A percentile compares a stretch with the other conserved stretches of the same genome.
Evolutionary conservation across 2,329 filamentous ascomycete species (phyloP).

Genomic region (Intubia oerlemansii): DNA sequence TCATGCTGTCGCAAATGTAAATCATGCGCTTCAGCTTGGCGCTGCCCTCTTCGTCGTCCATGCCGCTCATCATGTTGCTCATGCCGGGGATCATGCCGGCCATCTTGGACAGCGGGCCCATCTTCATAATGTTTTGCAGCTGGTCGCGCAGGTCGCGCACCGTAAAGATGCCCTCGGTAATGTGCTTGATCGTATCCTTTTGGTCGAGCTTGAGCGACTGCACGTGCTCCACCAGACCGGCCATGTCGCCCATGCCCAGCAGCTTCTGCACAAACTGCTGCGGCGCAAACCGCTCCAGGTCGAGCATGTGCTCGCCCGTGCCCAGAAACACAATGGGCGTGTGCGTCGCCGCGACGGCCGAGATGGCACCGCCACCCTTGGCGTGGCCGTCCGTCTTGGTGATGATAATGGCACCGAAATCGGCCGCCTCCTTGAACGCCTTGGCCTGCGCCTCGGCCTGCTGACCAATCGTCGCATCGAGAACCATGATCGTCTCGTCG

Average conservation of each 20-base stretch:
- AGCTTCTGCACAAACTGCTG: conserved; percentile 87
- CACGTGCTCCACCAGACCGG: conserved; percentile 86
- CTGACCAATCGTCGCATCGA: conserved; percentile 92
- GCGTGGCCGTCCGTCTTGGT: conserved; percentile 97
- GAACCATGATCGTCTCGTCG: conserved; percentile 95
- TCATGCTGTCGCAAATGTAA: conserved; percentile 98
- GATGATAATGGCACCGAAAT: conserved; percentile 96
- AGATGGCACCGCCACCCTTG: conserved; percentile 89
- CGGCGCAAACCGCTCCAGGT: conserved; percentile 80
- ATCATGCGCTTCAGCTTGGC: conserved; percentile 94
- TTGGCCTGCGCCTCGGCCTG: conserved; percentile 85
- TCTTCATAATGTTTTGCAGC: conserved; percentile 97
- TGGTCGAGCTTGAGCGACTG: conserved; percentile 90
- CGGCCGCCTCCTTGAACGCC: conserved; percentile 91
- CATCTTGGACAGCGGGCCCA: conserved; percentile 94
- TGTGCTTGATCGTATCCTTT: conserved; percentile 98
- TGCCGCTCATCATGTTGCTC: conserved; percentile 78
- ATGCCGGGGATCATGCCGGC: conserved; percentile 97
- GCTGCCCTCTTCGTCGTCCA: conserved; percentile 93
- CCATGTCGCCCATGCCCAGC: conserved; percentile 93
- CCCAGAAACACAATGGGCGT: conserved; percentile 97
- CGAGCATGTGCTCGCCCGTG: conserved; percentile 92
- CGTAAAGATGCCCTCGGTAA: conserved; percentile 90
- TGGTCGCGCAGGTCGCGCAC: conserved; percentile 88
- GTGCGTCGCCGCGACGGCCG: conserved; percentile 84